Percentiles rank a stretch among this genome's conserved stretches.
Conservation (phyloP, 1,284 basidiomycete genomes). For the Tylopilus sp. region DNA sequence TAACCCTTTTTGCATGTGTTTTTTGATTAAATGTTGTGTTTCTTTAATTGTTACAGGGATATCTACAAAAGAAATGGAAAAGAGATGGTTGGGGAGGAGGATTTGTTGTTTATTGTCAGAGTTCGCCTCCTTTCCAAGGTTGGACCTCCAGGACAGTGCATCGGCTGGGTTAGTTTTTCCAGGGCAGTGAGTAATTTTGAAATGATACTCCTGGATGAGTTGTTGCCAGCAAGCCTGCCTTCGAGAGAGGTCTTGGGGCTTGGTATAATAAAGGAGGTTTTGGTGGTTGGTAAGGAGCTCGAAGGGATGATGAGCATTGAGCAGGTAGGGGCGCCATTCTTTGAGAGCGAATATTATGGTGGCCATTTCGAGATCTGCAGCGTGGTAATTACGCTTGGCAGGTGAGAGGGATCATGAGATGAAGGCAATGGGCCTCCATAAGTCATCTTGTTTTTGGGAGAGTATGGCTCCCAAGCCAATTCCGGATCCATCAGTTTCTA, state of each 20-base stretch:
- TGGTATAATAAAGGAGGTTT: not conserved
- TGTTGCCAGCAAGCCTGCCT: not conserved
- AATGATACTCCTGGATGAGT: not conserved
- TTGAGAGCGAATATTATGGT: not conserved
- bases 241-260: not conserved
- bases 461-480: not conserved
- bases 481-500: conserved; percentile 1
- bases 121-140: not conserved
- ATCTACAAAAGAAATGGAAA: not conserved
- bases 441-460: not conserved
- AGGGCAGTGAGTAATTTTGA: not conserved
- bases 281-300: not conserved
- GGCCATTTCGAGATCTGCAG: not conserved
- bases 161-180: not conserved
- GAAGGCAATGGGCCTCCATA: not conserved
- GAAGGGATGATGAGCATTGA: not conserved
- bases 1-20: no score
- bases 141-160: conserved; percentile 1
- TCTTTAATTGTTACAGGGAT: no score
- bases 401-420: not conserved
- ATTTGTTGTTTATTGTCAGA: not conserved
- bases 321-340: conserved; percentile 1
- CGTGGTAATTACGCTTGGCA: not conserved
- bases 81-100: not conserved
- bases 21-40: no score